These are phyloP conservation scores for Dunaliella primolecta DNA, from an alignment of 139 green algal genomes.

Conservation along the genomic window DNA sequence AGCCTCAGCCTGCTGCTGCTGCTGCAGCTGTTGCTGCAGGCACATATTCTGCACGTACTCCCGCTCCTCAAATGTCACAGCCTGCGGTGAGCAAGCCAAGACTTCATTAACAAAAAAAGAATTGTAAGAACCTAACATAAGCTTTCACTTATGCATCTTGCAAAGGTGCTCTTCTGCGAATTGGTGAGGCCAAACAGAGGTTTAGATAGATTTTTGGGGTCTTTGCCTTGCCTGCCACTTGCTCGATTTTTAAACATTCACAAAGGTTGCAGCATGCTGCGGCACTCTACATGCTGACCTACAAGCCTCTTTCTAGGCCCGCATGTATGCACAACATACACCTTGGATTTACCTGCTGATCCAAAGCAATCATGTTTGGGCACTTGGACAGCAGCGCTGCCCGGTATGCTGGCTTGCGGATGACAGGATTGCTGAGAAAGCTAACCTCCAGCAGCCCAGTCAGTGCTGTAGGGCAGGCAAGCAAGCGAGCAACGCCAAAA, in stretches of 20 bases:
- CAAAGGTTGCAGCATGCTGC: no score
- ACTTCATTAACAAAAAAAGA: no score
- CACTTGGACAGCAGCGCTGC: constrained; percentile 39
- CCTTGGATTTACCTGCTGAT: constrained; percentile 45
- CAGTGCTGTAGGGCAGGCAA: constrained; percentile 6
- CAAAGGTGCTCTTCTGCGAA: no score
- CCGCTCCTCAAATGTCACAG: constrained; percentile 49
- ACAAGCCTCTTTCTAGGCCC: no score
- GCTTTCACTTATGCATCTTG: no score
- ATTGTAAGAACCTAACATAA: no score
- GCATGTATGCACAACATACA: no score
- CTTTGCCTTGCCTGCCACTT: no score
- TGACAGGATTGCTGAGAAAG: constrained; percentile 58
- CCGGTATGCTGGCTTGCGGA: constrained; percentile 58
- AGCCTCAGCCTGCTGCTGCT: background rate
- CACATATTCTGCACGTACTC: constrained; percentile 35
- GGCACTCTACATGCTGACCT: no score
- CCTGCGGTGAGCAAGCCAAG: constrained; percentile 9
- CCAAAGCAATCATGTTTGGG: constrained; percentile 36
- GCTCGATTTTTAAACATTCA: no score
- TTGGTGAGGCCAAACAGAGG: no score
- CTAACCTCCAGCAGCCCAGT: constrained; percentile 52
- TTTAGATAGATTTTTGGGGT: no score
- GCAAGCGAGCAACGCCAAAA: background rate
- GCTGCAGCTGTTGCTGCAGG: background rate